These are phyloP conservation scores for Magnolia kwangsiensis DNA, from an alignment of 164 flowering plant species.

Conservation along the genomic window DNA sequence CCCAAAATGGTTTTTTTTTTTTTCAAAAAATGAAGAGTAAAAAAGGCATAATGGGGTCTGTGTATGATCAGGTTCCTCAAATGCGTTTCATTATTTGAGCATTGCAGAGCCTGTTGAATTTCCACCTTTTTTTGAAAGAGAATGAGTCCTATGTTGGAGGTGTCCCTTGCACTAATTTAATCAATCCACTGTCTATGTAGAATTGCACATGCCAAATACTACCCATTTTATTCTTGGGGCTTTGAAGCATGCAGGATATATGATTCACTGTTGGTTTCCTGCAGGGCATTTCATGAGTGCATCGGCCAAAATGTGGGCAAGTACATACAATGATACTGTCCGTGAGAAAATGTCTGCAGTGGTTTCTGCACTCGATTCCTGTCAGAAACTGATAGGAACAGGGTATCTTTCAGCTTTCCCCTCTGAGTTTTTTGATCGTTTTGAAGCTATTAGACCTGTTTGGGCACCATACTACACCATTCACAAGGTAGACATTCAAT, in stretches of 20 bases:
- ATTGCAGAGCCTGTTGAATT: too few species aligned
- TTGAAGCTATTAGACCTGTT: slow-evolving; percentile 73
- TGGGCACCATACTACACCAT: slow-evolving; percentile 99
- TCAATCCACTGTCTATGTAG: neutral
- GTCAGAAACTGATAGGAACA: slow-evolving; percentile 67
- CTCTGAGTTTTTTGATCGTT: slow-evolving; percentile 63
- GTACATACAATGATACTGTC: slow-evolving; percentile 66
- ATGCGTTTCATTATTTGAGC: too few species aligned
- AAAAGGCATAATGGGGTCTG: too few species aligned
- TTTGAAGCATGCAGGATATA: neutral
- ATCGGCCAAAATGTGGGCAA: slow-evolving; percentile 87
- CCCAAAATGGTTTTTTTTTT: too few species aligned
- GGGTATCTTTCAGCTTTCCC: slow-evolving; percentile 97
- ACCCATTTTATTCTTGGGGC: neutral
- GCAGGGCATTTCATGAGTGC: slow-evolving; percentile 93
- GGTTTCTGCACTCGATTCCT: slow-evolving; percentile 54
- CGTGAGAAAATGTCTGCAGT: slow-evolving; percentile 62
- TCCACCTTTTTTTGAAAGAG: too few species aligned
- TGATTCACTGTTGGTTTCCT: slow-evolving; percentile 6
- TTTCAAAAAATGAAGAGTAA: too few species aligned
- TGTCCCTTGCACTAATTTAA: neutral
- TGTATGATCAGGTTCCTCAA: too few species aligned
- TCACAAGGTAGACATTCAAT: slow-evolving; percentile 66
- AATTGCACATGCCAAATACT: neutral
- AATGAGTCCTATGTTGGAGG: too few species aligned